Evolutionary conservation across 2,329 filamentous ascomycete species (phyloP), one percentile per base, ranked within the genome.

Genomic region (Samsoniella hepiali): DNA sequence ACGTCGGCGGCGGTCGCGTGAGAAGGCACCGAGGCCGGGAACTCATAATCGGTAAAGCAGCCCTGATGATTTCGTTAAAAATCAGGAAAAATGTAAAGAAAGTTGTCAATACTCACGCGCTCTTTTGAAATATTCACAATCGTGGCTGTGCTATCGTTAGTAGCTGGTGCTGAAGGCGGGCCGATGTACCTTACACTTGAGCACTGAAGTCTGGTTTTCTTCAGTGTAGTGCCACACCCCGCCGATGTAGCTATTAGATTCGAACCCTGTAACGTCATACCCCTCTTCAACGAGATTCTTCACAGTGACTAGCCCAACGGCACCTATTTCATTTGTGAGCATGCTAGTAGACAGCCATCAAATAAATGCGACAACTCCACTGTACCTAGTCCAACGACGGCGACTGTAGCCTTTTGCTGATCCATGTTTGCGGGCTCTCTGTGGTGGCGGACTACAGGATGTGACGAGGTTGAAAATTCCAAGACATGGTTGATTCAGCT

Each of bases 191-290:
- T 68, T 69, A 72, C 71, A 74, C 15, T 69, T 66, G 4, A 79
- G 74, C 34, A 77, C 75, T 10, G 74, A 74, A 3, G 75, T 78
- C 65, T 72, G 69, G 59, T 75, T 68, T n/a, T 76, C 69, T 2
- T 73, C 71, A 11, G 72, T 78, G 61, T 74, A 79, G 50, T 76
- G 72, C 78, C 79, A 81, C 1, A 81, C 67, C 0, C 79, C 79
- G 10, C 79, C 79, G 22, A 79, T 68, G 62, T 74, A 75, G 51
- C 68, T 64, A 61, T 76, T 77, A 34, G 74, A 70, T 55, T 82
- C 80, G 53, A 81, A 81, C 2, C 74, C 79, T 1, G 74, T 72
- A 5, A 75, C 78, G 10, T 79, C 68, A 58, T 80, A 81, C 9
- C 78, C 77, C 68, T 79, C 77, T 63, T 81, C 78, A 2, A 74